A percentile compares a stretch with the other conserved stretches of the same genome.
Evolutionary conservation across 495 filamentous ascomycete genomes (phyloP).

Genomic region (Gamarada debralockiae): DNA sequence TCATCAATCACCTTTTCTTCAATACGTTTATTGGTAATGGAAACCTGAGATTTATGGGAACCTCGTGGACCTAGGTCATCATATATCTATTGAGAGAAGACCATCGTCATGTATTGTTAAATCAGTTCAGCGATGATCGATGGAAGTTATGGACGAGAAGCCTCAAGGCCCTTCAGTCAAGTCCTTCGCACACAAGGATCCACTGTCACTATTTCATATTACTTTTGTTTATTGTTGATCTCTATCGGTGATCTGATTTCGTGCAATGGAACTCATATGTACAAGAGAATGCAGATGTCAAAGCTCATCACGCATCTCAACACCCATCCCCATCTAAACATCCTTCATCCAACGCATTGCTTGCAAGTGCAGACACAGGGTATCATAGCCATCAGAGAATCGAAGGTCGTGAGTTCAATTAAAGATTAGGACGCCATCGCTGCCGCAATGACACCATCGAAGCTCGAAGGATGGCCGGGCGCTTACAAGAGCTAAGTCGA

Average conservation of each 20-base stretch:
- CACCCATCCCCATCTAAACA: conserved; percentile 10
- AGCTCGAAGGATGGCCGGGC: conserved; percentile 8
- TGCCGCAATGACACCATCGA: conserved; percentile 12
- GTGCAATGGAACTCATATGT: conserved; percentile 21
- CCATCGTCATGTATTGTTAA: too few species aligned
- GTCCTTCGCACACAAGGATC: too few species aligned
- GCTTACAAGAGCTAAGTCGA: conserved; percentile 21
- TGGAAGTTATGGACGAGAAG: too few species aligned
- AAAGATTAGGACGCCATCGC: conserved; percentile 12
- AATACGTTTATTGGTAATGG: too few species aligned
- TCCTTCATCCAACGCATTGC: conserved; percentile 13
- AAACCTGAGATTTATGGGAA: too few species aligned
- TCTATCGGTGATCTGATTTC: conserved; percentile 10
- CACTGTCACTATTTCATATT: too few species aligned
- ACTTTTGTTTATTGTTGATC: too few species aligned
- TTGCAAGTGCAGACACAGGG: conserved; percentile 18
- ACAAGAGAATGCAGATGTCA: conserved; percentile 24
- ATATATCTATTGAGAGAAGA: too few species aligned
- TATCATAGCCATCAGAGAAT: conserved; percentile 21
- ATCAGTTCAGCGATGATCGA: too few species aligned
- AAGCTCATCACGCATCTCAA: conserved; percentile 17
- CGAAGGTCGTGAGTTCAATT: conserved; percentile 15
- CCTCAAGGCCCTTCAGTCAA: too few species aligned
- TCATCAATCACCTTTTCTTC: too few species aligned
- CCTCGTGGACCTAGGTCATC: too few species aligned